Evolutionary conservation across 805 yeast species (phyloP).

Genomic region (Wickerhamomyces hampshirensis): DNA sequence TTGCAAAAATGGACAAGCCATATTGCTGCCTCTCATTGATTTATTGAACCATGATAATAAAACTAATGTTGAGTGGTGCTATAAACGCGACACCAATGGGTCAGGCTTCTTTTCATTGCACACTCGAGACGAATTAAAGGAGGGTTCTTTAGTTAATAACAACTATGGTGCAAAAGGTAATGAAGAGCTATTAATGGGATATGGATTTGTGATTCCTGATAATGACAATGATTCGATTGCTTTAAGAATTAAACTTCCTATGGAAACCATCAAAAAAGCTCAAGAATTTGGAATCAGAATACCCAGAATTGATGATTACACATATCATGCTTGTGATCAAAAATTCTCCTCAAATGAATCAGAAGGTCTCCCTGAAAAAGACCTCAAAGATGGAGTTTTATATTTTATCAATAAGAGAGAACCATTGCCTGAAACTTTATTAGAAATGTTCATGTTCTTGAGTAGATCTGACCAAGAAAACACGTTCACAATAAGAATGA

Average conservation of each 20-base stretch:
- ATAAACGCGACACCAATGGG: conserved; percentile 14
- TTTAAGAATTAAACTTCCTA: conserved; percentile 49
- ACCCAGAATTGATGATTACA: conserved; percentile 35
- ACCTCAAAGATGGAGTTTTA: conserved; percentile 24
- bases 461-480: conserved; percentile 32
- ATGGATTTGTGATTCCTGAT: conserved; percentile 54
- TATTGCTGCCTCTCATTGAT: conserved; percentile 77
- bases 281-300: conserved; percentile 31
- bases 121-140: conserved; percentile 10
- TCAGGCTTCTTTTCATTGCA: conserved; percentile 20
- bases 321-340: conserved; percentile 31
- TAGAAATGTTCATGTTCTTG: conserved; percentile 28
- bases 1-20: conserved; percentile 42
- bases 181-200: conserved; percentile 78
- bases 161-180: conserved; percentile 91
- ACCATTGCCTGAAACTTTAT: conserved; percentile 19
- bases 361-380: conserved; percentile 19
- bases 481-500: conserved; percentile 42
- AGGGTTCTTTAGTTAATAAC: conserved; percentile 54
- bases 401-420: conserved; percentile 28
- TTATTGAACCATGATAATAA: conserved; percentile 66
- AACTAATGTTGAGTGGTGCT: conserved; percentile 65
- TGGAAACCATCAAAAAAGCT: conserved; percentile 26
- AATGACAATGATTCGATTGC: conserved; percentile 63
- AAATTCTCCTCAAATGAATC: conserved; percentile 3